A percentile compares a stretch with the other conserved stretches of the same genome.
Evolutionary conservation across 2,329 filamentous ascomycete genomes (phyloP).

Genomic region (Hypoxylon sp.): DNA sequence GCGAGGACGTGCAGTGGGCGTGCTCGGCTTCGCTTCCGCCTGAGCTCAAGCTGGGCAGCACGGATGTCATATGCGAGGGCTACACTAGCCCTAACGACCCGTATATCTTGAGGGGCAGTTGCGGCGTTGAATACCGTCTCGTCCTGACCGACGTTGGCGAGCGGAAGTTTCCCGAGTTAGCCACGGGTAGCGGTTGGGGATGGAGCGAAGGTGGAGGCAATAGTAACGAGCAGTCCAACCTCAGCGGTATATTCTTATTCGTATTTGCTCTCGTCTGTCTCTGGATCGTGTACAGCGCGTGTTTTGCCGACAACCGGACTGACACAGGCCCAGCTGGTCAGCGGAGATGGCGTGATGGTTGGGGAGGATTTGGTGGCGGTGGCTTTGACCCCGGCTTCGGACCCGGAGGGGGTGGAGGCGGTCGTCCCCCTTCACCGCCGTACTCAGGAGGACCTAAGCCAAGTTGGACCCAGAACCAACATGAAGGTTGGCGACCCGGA

Average conservation of each 20-base stretch:
- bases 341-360: slow-evolving; percentile 51
- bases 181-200: slow-evolving; percentile 57
- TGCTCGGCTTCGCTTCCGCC: slow-evolving; percentile 76
- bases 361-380: slow-evolving; percentile 57
- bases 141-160: slow-evolving; percentile 83
- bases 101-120: slow-evolving; percentile 91
- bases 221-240: slow-evolving; percentile 49
- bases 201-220: slow-evolving; percentile 45
- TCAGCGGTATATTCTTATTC: slow-evolving; percentile 67
- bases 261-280: slow-evolving; percentile 72
- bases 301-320: slow-evolving; percentile 47
- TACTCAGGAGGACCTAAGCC: slow-evolving; percentile 63
- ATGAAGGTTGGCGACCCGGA: slow-evolving; percentile 77
- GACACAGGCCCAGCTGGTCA: slow-evolving; percentile 20
- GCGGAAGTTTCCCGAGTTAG: slow-evolving; percentile 73
- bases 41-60: slow-evolving; percentile 80
- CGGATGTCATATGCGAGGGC: slow-evolving; percentile 94
- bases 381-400: slow-evolving; percentile 61
- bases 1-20: slow-evolving; percentile 90
- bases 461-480: slow-evolving; percentile 49
- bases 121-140: slow-evolving; percentile 90
- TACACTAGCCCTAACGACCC: slow-evolving; percentile 83
- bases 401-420: slow-evolving; percentile 59
- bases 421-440: slow-evolving; percentile 65
- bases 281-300: slow-evolving; percentile 75